Base-by-base conservation (phyloP, 139 green algal species). In the Mesostigma viride region DNA sequence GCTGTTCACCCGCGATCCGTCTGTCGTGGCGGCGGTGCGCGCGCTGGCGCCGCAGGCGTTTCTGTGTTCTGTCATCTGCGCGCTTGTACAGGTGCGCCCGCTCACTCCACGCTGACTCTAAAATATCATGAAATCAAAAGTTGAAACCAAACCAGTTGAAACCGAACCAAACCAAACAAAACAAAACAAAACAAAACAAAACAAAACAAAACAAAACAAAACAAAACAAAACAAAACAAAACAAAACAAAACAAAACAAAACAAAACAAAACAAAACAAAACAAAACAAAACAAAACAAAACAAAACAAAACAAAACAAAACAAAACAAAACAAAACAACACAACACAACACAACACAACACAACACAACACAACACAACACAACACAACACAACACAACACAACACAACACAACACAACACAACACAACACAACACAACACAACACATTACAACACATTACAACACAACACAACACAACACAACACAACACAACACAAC, bases 371-470 rank as follows among this genome's bases (percentile, higher is more conserved):
- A 46, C 59, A 57, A 3, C 59, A 33, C 22, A 65, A 58, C 59
- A 46, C 35, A 65, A 6, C 59, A 46, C 59, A 65, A 58, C 34
- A 30, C 59, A 65, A n/a, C 59, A 46, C 22, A 65, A 6, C 56
- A 46, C 59, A 65, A n/a, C 59, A 46, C 59, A 65, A 6, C 59
- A 46, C 8, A 65, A 24, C 59, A 46, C 59, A 65, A 11, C 45
- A 6, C 59, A 46, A 8, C 45, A 6, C 59, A 46, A 20, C 45
- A 6, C 59, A 46, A 22, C 3, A 27, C 59, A 8, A 6, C 45
- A 30, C 59, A 46, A 20, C 45, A 30, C 59, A 46, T 24, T 6
- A 27, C 59, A 46, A 20, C 3, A 30, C 14, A 46, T 24, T 6
- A 30, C 59, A 46, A 20, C 3, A 30, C 59, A 46, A 20, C 3